Evolutionary conservation across 2,329 filamentous ascomycete species (phyloP), one percentile per base, ranked within the genome.

Genomic region (Calonectria henricotiae): DNA sequence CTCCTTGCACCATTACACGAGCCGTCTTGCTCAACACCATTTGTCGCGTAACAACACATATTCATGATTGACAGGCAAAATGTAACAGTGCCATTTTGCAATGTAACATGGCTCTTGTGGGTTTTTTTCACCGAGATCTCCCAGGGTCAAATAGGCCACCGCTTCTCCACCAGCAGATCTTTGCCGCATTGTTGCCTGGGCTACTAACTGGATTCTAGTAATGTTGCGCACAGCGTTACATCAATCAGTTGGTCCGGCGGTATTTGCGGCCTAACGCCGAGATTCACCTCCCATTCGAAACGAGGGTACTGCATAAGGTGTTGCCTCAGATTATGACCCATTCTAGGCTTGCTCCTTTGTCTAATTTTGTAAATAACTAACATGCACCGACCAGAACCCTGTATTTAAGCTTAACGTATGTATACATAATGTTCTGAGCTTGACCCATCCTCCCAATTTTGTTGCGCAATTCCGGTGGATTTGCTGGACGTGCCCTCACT

Each of bases 151-250:
- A 17, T 39, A 11, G 20, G 15, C 20, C 51, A 37, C 35, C 20
- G 25, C 35, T 58, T 23, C 32, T 39, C 20, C 51, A 58, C 23
- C 37, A 30, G 11, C 20, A 13, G 11, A 12, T n/a, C 51, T 58
- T 58, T 58, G 51, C 51, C 51, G 51, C 51, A 58, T 6, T 58
- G 51, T 15, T 39, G 51, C 51, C 51, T 58, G 51, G n/a, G n/a
- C 32, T 20, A 39, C 35, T 58, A 58, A 23, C 13, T 58, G 15
- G 20, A 25, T 25, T 37, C 32, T 11, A 39, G 51, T 15, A 58
- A 39, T 37, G 32, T 5, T 25, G n/a, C 32, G 32, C 32, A 37
- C 20, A 23, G 35, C 37, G 51, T 58, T 58, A 11, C 51, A 58
- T 25, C 13, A 20, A 37, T 20, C 3, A 35, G 37, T 25, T 17